Conservation (phyloP, 2,329 filamentous ascomycete species). For the Cladosporium sp. region DNA sequence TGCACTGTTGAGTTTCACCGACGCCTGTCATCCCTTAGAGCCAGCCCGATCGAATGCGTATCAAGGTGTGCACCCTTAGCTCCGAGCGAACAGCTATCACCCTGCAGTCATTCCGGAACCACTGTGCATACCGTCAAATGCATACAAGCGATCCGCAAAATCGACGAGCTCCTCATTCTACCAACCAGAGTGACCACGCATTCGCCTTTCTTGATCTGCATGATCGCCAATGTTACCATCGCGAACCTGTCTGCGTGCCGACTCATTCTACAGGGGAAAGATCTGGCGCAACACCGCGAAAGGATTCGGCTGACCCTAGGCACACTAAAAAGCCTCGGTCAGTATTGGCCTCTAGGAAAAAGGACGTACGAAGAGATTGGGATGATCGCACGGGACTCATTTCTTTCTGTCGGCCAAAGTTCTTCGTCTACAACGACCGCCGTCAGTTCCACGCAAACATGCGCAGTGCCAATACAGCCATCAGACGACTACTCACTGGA, state of each 20-base stretch:
- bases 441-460: neutral
- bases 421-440: neutral
- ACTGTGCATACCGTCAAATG: slow-evolving; percentile 5
- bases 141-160: neutral
- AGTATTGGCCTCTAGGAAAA: neutral
- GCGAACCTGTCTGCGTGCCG: neutral
- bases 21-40: slow-evolving; percentile 1
- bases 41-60: neutral
- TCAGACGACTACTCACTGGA: neutral
- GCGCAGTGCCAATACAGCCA: neutral
- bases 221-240: slow-evolving; percentile 1
- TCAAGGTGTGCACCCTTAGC: slow-evolving; percentile 3
- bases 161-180: slow-evolving; percentile 4
- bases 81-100: neutral
- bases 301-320: slow-evolving; percentile 2
- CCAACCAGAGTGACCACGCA: neutral
- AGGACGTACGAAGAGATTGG: neutral
- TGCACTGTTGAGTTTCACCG: slow-evolving; percentile 1
- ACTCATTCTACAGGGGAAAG: neutral
- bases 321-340: neutral
- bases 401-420: neutral
- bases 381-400: slow-evolving; percentile 1
- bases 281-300: neutral
- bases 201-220: neutral
- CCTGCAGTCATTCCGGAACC: neutral